Evolutionary conservation across 768 basidiomycete genomes (phyloP), one percentile per base, ranked within the genome.

Genomic region (Mycena olivaceomarginata): DNA sequence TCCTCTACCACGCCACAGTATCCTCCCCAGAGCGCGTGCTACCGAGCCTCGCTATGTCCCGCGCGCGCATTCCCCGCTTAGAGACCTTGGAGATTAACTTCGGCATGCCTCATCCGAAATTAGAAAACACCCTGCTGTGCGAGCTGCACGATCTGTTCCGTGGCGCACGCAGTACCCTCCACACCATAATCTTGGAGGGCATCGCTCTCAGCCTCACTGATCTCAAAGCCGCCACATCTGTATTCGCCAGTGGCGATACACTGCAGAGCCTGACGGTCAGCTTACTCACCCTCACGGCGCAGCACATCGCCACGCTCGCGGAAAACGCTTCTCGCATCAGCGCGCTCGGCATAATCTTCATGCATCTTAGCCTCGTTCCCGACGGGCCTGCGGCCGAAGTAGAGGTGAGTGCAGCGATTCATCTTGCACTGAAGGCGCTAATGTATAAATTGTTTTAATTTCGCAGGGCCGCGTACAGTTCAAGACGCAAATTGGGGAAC

Each of bases 211-310:
- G 67, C 12, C 31, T 62, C 37, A 2, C 57, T 5, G 76, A 77
- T 39, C 71, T 77, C 20, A 18, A 56, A n/a, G 18, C 67, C 22
- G 56, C 41, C 11, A 69, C 67, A 16, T 53, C 76, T 10, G 53
- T 39, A 2, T 65, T 77, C 39, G 66, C 67, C 4, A 71, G 65
- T 7, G 74, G 74, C 20, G 67, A 69, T 37, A 6, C 67, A 1
- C 71, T 77, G 66, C 67, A 56, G 41, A 64, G 67, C n/a, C 16
- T 72, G 22, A 77, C 67, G 13, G n/a, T 77, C 67, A 73, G 76
- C 51, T 45, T 73, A 7, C 67, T 48, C 20, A 69, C 70, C 16
- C 67, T 77, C 43, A 72, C 76, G 41, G 41, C 71, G 0, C 25
- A 6, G 15, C 71, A 73, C 31, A 65, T 77, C 46, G 76, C 68